phyloP scores from a whole-genome alignment of 495 filamentous ascomycete species.

The Penicillium psychrofluorescens region DNA sequence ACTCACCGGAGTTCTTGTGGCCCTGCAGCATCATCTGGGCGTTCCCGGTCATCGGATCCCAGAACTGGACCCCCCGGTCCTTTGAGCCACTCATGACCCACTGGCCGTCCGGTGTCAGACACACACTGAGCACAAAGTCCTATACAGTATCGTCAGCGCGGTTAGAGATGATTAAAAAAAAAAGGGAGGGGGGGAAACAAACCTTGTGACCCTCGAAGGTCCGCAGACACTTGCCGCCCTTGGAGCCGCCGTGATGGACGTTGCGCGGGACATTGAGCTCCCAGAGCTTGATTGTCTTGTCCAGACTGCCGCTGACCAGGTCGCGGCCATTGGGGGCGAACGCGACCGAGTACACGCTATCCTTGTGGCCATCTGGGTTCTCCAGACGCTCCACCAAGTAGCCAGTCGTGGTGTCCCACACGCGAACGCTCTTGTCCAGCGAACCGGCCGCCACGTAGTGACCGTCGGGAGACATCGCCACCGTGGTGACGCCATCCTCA shows the following conservation, averaged over 20 bases:
- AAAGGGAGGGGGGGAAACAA: slow-evolving; percentile 22
- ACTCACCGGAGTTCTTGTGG: slow-evolving; percentile 77
- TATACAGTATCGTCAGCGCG: slow-evolving; percentile 23
- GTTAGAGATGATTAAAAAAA: slow-evolving; percentile 5
- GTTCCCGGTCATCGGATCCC: slow-evolving; percentile 80
- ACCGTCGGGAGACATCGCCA: slow-evolving; percentile 84
- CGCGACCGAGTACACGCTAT: slow-evolving; percentile 87
- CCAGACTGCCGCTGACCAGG: slow-evolving; percentile 80
- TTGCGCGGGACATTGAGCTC: slow-evolving; percentile 67
- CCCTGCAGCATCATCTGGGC: slow-evolving; percentile 91
- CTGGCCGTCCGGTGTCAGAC: slow-evolving; percentile 75
- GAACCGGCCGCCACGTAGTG: slow-evolving; percentile 83
- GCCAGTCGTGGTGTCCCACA: slow-evolving; percentile 80
- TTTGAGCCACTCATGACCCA: slow-evolving; percentile 93
- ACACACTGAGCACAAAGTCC: slow-evolving; percentile 89
- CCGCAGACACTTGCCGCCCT: slow-evolving; percentile 75
- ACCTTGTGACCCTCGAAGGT: slow-evolving; percentile 91
- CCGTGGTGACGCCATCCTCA: slow-evolving; percentile 85
- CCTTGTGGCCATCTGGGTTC: slow-evolving; percentile 80
- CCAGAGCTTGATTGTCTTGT: slow-evolving; percentile 97
- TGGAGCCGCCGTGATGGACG: slow-evolving; percentile 52
- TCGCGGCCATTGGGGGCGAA: slow-evolving; percentile 85
- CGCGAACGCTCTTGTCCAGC: slow-evolving; percentile 82
- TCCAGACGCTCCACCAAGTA: slow-evolving; percentile 78
- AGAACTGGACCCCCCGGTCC: slow-evolving; percentile 87